phyloP scores from a whole-genome alignment of 2,329 filamentous ascomycete genomes.

The Ophiostoma sp. region DNA sequence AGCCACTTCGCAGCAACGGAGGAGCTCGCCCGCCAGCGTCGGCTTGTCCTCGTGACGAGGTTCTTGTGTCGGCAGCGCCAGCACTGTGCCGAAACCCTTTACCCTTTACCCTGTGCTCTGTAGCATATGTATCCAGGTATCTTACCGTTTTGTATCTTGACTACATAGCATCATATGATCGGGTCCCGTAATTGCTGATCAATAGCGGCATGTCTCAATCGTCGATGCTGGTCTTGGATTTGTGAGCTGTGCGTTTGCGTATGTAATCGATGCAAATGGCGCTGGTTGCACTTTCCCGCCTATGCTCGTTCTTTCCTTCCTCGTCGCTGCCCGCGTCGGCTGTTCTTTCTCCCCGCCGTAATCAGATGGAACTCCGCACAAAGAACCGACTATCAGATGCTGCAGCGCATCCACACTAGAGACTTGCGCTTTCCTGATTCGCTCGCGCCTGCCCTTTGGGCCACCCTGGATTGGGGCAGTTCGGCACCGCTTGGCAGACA shows the following conservation, averaged over 20 bases:
- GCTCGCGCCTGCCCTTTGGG: neutral
- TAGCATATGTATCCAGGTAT: too few species aligned
- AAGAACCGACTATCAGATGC: constrained; percentile 10
- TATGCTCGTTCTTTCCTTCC: neutral
- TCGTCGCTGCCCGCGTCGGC: neutral
- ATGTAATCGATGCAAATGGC: neutral
- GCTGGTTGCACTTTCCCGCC: neutral
- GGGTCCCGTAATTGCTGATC: too few species aligned
- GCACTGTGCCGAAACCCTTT: too few species aligned
- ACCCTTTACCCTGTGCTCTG: too few species aligned
- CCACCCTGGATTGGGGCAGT: neutral
- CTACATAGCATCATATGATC: too few species aligned
- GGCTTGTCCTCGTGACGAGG: too few species aligned
- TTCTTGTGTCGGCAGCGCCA: too few species aligned
- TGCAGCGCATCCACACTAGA: neutral
- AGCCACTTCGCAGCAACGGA: neutral
- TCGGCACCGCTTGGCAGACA: constrained; percentile 10
- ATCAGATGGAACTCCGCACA: constrained; percentile 12
- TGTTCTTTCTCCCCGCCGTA: constrained; percentile 6
- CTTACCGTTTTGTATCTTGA: too few species aligned
- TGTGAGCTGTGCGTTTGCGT: too few species aligned
- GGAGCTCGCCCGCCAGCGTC: neutral
- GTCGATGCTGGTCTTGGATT: too few species aligned
- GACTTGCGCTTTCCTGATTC: constrained; percentile 2
- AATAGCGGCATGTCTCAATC: too few species aligned